phyloP scores from a whole-genome alignment of 2,329 filamentous ascomycete genomes.

The Sclerotinia nivalis region DNA sequence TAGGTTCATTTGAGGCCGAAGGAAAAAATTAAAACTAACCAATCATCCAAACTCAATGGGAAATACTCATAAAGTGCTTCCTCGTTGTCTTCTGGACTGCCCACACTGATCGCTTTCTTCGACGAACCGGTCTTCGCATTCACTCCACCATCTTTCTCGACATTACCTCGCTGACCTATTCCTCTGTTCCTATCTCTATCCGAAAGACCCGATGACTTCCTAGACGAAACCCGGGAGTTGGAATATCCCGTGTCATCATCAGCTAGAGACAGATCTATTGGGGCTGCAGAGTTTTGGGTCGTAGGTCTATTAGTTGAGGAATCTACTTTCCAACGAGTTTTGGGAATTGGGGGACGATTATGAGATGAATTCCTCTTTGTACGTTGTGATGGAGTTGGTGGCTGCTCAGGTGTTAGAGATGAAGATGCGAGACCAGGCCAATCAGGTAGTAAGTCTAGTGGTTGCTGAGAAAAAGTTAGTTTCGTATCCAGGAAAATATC shows the following conservation, averaged over 20 bases:
- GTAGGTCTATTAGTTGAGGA: constrained; percentile 21
- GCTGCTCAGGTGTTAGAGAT: constrained; percentile 25
- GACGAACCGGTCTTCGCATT: constrained; percentile 41
- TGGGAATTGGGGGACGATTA: constrained; percentile 37
- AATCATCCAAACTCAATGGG: constrained; percentile 85
- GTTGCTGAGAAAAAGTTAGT: constrained; percentile 29
- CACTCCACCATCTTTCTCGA: constrained; percentile 38
- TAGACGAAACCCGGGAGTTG: constrained; percentile 8
- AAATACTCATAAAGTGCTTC: constrained; percentile 95
- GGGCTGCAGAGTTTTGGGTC: constrained; percentile 27
- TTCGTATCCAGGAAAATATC: not conserved
- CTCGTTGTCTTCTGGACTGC: constrained; percentile 69
- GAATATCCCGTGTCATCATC: constrained; percentile 35
- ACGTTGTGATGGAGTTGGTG: constrained; percentile 25
- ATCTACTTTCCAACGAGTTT: constrained; percentile 40
- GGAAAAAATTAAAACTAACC: constrained; percentile 48
- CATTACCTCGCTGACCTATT: not conserved
- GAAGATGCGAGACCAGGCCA: constrained; percentile 30
- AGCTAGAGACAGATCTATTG: constrained; percentile 39
- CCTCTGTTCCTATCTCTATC: constrained; percentile 22
- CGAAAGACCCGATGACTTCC: constrained; percentile 1
- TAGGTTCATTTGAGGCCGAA: not conserved
- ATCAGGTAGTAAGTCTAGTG: constrained; percentile 37
- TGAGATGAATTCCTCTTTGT: constrained; percentile 32
- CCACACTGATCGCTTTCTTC: constrained; percentile 43